Evolutionary conservation across 83 land plant genomes (phyloP).

Genomic region (Thuja plicata): DNA sequence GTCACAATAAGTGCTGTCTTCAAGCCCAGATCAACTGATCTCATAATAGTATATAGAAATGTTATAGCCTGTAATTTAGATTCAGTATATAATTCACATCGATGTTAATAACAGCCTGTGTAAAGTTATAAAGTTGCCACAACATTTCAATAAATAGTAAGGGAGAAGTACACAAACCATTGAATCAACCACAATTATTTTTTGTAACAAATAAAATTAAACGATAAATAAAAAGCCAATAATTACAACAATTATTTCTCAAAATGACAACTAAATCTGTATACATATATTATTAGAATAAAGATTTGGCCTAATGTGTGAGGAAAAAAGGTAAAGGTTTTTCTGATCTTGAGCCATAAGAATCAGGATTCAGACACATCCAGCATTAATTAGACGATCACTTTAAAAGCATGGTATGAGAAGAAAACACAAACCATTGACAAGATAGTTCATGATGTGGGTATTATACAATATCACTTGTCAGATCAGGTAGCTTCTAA

Average conservation of each 20-base stretch:
- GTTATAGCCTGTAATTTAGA: constrained; percentile 79
- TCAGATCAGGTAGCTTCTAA: neutral
- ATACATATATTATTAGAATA: neutral
- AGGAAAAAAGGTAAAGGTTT: neutral
- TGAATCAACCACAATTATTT: neutral
- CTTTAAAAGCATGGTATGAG: neutral
- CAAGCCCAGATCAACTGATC: constrained; percentile 68
- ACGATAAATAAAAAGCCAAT: neutral
- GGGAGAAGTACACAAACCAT: neutral
- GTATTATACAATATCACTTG: neutral
- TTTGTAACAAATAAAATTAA: neutral
- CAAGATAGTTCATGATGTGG: neutral
- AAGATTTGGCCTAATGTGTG: neutral
- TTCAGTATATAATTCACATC: neutral
- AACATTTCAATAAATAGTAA: neutral
- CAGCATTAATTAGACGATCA: neutral
- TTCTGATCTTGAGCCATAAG: neutral
- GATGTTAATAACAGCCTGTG: neutral
- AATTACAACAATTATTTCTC: neutral
- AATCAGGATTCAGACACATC: neutral
- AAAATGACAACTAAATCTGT: neutral
- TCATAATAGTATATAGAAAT: constrained; percentile 89
- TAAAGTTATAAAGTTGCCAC: neutral
- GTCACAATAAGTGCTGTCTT: constrained; percentile 87
- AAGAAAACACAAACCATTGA: neutral